Evolutionary conservation across 2,329 filamentous ascomycete genomes (phyloP).

Genomic region (Cryphonectria japonica): DNA sequence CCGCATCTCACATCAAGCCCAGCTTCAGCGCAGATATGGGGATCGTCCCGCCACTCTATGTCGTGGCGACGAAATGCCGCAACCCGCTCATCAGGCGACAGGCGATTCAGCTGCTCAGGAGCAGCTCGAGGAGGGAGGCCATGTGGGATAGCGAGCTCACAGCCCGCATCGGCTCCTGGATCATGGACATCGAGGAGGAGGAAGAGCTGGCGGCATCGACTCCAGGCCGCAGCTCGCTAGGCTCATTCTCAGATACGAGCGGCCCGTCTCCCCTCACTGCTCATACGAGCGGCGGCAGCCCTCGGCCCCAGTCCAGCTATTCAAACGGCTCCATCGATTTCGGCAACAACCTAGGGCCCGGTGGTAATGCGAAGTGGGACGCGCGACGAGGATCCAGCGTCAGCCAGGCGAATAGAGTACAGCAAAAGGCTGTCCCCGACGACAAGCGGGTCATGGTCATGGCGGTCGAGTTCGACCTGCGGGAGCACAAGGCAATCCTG

Average conservation of each 20-base stretch:
- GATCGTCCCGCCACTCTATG: slow-evolving; percentile 66
- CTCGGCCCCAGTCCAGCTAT: slow-evolving; percentile 31
- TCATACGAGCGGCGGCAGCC: slow-evolving; percentile 35
- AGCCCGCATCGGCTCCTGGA: slow-evolving; percentile 59
- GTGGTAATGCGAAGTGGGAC: slow-evolving; percentile 50
- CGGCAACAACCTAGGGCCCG: slow-evolving; percentile 45
- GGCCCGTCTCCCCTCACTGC: slow-evolving; percentile 10
- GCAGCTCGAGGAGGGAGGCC: slow-evolving; percentile 65
- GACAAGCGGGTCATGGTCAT: slow-evolving; percentile 60
- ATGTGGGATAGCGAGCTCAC: slow-evolving; percentile 70
- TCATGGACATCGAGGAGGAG: slow-evolving; percentile 59
- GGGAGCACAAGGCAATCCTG: slow-evolving; percentile 52
- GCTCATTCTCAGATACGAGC: slow-evolving; percentile 24
- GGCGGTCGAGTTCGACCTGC: slow-evolving; percentile 60
- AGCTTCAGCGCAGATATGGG: slow-evolving; percentile 68
- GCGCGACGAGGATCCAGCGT: slow-evolving; percentile 33
- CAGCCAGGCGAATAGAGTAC: slow-evolving; percentile 34
- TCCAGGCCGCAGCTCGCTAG: slow-evolving; percentile 35
- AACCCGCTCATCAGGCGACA: slow-evolving; percentile 59
- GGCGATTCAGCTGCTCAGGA: slow-evolving; percentile 64
- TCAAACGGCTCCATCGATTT: slow-evolving; percentile 40
- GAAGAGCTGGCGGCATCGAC: slow-evolving; percentile 38
- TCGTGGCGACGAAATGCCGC: slow-evolving; percentile 69
- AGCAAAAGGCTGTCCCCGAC: slow-evolving; percentile 48
- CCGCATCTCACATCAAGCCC: slow-evolving; percentile 58